These are phyloP conservation scores for Logfia minima DNA, from an alignment of 129 eudicot genomes.

Conservation along the genomic window DNA sequence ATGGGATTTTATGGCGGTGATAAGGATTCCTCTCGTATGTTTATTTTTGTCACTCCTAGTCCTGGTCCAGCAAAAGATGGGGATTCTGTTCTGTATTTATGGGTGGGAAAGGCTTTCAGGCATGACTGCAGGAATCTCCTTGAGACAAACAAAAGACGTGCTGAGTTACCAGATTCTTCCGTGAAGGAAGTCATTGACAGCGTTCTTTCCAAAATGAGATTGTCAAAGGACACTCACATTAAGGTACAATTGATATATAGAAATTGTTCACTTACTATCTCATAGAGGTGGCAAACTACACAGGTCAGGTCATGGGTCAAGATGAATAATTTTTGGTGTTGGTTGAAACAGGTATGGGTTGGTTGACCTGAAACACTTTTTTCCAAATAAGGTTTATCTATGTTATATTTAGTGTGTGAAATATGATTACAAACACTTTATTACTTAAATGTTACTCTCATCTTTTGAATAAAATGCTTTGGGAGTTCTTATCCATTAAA, in stretches of 20 bases:
- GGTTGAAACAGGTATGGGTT: too few species aligned
- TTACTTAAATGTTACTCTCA: not conserved
- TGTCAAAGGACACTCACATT: slow-evolving; percentile 42
- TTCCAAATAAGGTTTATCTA: too few species aligned
- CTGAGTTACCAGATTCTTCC: slow-evolving; percentile 39
- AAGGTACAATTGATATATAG: slow-evolving; percentile 44
- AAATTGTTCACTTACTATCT: too few species aligned
- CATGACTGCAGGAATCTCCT: slow-evolving; percentile 25
- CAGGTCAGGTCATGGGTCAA: too few species aligned
- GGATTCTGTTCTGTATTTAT: slow-evolving; percentile 50
- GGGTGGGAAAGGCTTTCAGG: slow-evolving; percentile 61
- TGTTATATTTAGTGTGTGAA: not conserved
- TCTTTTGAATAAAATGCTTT: not conserved
- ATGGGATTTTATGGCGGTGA: slow-evolving; percentile 37
- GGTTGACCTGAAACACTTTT: too few species aligned
- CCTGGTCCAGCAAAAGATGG: slow-evolving; percentile 33
- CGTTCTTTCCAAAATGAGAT: slow-evolving; percentile 50
- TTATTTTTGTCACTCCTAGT: slow-evolving; percentile 42
- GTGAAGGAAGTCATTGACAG: slow-evolving; percentile 47
- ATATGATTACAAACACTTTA: not conserved
- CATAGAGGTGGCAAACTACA: too few species aligned
- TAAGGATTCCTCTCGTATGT: slow-evolving; percentile 48
- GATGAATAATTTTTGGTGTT: too few species aligned
- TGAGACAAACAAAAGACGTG: slow-evolving; percentile 29
- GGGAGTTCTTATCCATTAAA: not conserved